Base-by-base conservation (phyloP, 1,284 basidiomycete species). In the Macrocystidia cucumis region DNA sequence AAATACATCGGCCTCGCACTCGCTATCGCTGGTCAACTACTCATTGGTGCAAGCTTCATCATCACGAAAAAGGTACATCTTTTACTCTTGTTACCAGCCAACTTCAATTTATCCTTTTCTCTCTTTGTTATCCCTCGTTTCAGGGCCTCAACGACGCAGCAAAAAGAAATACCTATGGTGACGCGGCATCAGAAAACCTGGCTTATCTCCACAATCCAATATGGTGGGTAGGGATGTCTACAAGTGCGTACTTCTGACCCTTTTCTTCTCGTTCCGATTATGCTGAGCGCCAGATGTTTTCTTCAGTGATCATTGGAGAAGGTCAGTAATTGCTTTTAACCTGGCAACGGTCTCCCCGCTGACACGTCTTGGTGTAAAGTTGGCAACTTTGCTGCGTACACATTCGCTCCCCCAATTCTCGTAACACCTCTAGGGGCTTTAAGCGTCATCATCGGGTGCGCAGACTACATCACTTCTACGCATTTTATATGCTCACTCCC, bases 331-430 rank as follows among this genome's bases (percentile, higher is more conserved):
- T 35, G 25, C 32, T 25, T 27, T 35, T 19, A 9, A n/a, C 3
- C 12, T 33, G 34, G 2, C 30, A 27, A 37, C n/a, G 12, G 31
- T 21, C 19, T 23, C 11, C 27, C 48, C 39, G 44, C 32, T 33
- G 38, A 35, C 28, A 28, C 27, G 8, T 25, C n/a, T n/a, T n/a
- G n/a, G 24, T 31, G 37, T 26, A 8, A 50, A 96, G 93, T 96
- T 39, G 93, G 91, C 48, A 99, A 99, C 65, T 99, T 98, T 62
- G 91, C 95, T 5, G 96, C 96, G 3, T 98, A 98, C 59, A 91
- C 91, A 0, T 98, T 98, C 53, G 95, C 95, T 0, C 95, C 95
- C 38, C 91, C 95, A 45, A 96, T 98, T 51, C 71, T 99, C 36
- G 92, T 99, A 26, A 98, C 95, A 1, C 95, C 95, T 4, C 67